phyloP scores from a whole-genome alignment of 1,284 basidiomycete genomes.

The Cryptococcus maquisensis region DNA sequence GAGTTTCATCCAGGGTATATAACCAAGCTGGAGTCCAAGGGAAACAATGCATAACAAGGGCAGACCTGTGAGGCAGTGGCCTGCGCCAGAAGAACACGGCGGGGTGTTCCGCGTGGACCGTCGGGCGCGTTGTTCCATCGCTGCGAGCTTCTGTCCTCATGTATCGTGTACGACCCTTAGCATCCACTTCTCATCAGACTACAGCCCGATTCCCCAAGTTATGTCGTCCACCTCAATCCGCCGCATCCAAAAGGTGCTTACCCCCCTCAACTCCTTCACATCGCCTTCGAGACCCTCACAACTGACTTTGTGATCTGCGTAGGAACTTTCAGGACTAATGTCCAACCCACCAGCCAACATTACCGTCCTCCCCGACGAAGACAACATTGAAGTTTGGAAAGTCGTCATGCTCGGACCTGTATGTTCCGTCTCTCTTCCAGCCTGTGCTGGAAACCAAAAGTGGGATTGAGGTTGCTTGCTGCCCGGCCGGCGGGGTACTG shows the following conservation, averaged over 20 bases:
- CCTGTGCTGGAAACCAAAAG: too few species aligned
- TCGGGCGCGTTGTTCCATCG: too few species aligned
- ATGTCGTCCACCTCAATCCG: conserved; percentile 38
- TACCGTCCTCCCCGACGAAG: conserved; percentile 61
- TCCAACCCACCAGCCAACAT: conserved; percentile 56
- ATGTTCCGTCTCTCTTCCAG: conserved; percentile 34
- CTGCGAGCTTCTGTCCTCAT: too few species aligned
- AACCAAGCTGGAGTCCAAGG: too few species aligned
- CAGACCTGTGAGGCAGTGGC: too few species aligned
- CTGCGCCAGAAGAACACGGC: too few species aligned
- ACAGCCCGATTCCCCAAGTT: too few species aligned
- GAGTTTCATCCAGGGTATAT: too few species aligned
- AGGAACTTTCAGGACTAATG: conserved; percentile 46
- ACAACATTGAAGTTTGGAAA: conserved; percentile 72
- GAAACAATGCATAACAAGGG: too few species aligned
- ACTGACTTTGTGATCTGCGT: not conserved
- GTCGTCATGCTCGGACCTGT: conserved; percentile 73
- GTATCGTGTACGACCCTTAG: too few species aligned
- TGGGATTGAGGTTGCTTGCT: not conserved
- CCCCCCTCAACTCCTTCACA: not conserved
- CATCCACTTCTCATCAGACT: too few species aligned
- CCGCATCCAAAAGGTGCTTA: conserved; percentile 35
- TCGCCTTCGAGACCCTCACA: not conserved
- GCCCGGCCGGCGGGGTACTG: not conserved
- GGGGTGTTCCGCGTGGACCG: too few species aligned